Base-by-base conservation (phyloP, 495 filamentous ascomycete genomes). In the Daldinia grandis region DNA sequence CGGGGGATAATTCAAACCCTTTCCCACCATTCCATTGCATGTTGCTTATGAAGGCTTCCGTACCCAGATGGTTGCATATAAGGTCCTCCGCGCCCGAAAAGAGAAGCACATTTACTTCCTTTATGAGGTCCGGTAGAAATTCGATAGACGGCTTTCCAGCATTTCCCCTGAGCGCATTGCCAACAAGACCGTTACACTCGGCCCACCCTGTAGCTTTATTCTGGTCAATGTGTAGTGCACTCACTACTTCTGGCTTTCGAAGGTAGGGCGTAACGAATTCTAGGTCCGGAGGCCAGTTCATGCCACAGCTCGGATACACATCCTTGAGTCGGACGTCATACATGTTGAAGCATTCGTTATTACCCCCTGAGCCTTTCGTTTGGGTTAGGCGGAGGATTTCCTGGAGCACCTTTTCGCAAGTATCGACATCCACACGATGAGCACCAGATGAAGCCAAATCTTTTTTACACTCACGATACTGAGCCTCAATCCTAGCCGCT, bases 21-120 rank as follows among this genome's bases (percentile, higher is more conserved):
- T 88, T 93, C 19, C 89, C 94, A 35, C 90, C 93, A 74, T 92
- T 93, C 92, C 93, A 99, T 70, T 91, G 82, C 88, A 99, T 91
- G 79, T 93, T 93, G 78, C 91, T 88, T 76, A 99, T 97, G 51
- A 98, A 77, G 28, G 91, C 87, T 76, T 99, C 95, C 1, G 95
- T 99, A 53, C 95, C 95, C 17, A 98, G 83, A 77, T 99, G 94
- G 77, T 98, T 99, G 84, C 95, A 99, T 68, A 99, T 98, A 9
- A 98, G 81, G 76, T 99, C 95, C 74, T 95, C 87, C 68, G 95
- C 92, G 62, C 95, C 95, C 19, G 93, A 97, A 83, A 98, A 99
- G 24, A 99, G 88, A 2, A 97, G 76, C 19, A 95, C 83, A 15
- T 90, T 90, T 21, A 98, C 78, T 44, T 92, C 84, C 73, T 89